These are phyloP conservation scores for Zalaria obscura DNA, from an alignment of 2,329 filamentous ascomycete species.

Conservation along the genomic window DNA sequence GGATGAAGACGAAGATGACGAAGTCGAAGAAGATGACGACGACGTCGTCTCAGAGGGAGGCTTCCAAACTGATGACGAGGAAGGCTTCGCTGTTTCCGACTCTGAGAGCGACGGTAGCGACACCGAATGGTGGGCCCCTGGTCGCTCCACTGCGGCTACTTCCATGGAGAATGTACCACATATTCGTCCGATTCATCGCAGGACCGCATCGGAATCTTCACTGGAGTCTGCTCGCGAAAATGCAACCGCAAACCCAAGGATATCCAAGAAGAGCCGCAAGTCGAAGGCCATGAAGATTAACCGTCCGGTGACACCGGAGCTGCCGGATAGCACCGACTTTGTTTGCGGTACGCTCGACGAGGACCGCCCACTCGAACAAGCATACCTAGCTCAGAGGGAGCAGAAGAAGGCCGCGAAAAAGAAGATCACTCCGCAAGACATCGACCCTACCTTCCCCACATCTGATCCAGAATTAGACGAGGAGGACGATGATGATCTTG, in stretches of 20 bases:
- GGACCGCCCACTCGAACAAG: slow-evolving; percentile 85
- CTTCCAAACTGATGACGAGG: slow-evolving; percentile 69
- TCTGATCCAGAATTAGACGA: slow-evolving; percentile 80
- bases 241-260: not conserved
- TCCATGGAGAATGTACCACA: slow-evolving; percentile 37
- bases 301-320: slow-evolving; percentile 41
- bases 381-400: slow-evolving; percentile 74
- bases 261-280: slow-evolving; percentile 19
- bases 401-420: slow-evolving; percentile 71
- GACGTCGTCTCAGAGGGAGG: slow-evolving; percentile 43
- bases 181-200: slow-evolving; percentile 31
- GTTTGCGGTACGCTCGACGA: slow-evolving; percentile 98
- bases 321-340: slow-evolving; percentile 96
- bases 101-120: slow-evolving; percentile 54
- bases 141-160: slow-evolving; percentile 36
- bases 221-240: slow-evolving; percentile 29
- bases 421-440: slow-evolving; percentile 79
- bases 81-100: slow-evolving; percentile 56
- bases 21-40: slow-evolving; percentile 27
- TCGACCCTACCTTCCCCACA: slow-evolving; percentile 92
- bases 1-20: slow-evolving; percentile 25
- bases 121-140: slow-evolving; percentile 50
- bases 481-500: slow-evolving; percentile 43
- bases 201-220: slow-evolving; percentile 34
- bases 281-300: slow-evolving; percentile 17